These are phyloP conservation scores for Diaporthe destruens DNA, from an alignment of 2,329 filamentous ascomycete genomes.

Conservation along the genomic window DNA sequence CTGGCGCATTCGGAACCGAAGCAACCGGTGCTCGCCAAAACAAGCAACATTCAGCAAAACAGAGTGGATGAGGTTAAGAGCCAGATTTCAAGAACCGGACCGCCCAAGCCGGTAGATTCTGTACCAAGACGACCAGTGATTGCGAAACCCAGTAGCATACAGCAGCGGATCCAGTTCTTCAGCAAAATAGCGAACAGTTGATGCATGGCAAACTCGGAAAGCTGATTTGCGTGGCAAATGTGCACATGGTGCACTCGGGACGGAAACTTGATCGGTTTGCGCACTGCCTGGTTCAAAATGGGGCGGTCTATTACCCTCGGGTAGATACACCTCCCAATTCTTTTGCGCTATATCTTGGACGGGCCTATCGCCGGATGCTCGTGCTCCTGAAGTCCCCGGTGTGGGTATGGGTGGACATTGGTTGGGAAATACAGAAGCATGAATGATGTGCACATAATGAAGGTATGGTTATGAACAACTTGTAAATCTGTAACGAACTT, in stretches of 20 bases:
- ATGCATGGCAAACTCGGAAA: neutral
- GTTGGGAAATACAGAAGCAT: neutral
- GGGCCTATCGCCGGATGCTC: neutral
- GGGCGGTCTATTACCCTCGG: no score
- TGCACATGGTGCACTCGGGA: no score
- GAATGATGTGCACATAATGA: neutral
- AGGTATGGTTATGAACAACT: neutral
- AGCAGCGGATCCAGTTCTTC: slow-evolving; percentile 24
- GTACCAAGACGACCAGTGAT: neutral
- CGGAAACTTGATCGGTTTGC: neutral
- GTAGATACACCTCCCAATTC: neutral
- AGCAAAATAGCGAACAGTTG: slow-evolving; percentile 1
- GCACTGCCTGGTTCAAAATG: neutral
- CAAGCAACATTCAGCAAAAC: no score
- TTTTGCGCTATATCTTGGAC: neutral
- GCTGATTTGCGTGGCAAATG: no score
- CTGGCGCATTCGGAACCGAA: neutral
- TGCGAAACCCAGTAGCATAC: slow-evolving; percentile 12
- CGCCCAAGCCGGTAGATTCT: neutral
- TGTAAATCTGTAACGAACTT: no score
- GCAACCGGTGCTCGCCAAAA: neutral
- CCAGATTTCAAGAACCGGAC: neutral
- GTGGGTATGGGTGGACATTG: neutral
- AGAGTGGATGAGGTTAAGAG: neutral
- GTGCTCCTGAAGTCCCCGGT: no score